These are phyloP conservation scores for Durusdinium trenchii DNA, from an alignment of 73 alveolate species.

Conservation along the genomic window DNA sequence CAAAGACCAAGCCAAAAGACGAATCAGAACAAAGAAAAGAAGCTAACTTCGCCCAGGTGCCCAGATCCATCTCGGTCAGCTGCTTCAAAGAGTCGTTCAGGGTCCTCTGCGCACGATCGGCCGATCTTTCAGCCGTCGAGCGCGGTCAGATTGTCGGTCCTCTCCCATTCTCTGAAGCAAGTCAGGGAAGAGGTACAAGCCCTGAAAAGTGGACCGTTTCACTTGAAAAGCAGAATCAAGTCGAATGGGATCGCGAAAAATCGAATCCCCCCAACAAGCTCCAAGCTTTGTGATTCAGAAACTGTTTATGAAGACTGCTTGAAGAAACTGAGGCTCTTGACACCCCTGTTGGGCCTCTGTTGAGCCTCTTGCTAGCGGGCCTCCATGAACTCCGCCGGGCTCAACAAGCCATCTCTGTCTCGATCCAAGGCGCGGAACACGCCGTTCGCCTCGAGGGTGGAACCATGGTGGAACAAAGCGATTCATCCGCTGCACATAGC, in stretches of 20 bases:
- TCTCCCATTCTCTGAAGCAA: constrained; percentile 51
- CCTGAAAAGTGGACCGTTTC: background rate
- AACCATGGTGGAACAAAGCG: background rate
- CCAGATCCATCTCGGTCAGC: constrained; percentile 89
- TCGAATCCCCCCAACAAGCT: no score
- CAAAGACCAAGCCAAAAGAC: background rate
- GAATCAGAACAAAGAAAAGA: background rate
- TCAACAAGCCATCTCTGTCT: constrained; percentile 74
- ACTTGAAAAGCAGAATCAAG: background rate
- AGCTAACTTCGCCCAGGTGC: background rate
- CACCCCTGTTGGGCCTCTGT: no score
- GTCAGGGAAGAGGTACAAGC: constrained; percentile 77
- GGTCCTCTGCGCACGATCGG: background rate
- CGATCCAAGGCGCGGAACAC: constrained; percentile 86
- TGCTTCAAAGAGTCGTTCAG: constrained; percentile 61
- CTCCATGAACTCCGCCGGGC: constrained; percentile 72
- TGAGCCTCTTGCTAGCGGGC: no score
- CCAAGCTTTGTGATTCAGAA: no score
- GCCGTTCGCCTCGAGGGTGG: constrained; percentile 44
- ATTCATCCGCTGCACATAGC: background rate
- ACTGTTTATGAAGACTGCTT: no score
- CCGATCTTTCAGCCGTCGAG: background rate
- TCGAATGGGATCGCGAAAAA: background rate
- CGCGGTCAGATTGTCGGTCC: background rate
- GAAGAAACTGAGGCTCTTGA: no score